Evolutionary conservation across 2,329 filamentous ascomycete species (phyloP), one percentile per base, ranked within the genome.

Genomic region (Blumeriella jaapii): DNA sequence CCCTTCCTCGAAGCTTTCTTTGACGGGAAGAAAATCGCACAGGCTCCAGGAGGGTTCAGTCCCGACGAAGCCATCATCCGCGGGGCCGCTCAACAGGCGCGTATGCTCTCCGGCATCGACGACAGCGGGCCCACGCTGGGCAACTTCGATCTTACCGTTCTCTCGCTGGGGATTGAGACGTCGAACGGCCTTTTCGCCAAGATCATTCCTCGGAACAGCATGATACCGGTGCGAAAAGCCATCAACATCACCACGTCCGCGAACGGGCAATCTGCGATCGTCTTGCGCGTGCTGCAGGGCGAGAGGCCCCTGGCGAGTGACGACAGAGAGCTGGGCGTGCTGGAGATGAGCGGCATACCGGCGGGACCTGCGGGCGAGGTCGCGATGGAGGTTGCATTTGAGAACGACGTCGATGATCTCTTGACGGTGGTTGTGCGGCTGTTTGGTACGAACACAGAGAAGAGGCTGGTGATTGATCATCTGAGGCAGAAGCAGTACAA

Each of bases 221-320:
- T 46, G 2, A 13, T 41, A 15, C 43, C 41, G 14, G 36, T 11
- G 2, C 9, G 29, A 6, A 43, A 36, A 23, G 2, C 6, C 3
- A 8, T 35, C 3, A 40, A 20, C n/a, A 16, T 40, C 7, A 32
- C 32, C 42, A 80, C 74, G 6, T 65, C 71, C 15, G 61, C 61
- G 18, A 55, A 60, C 36, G 51, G 54, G 54, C 69, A 74, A 53
- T 64, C 65, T 40, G 75, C 71, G 22, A 71, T 78, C 8, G 69
- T 76, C 51, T 78, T 80, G 60, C 71, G 70, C 14, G 69, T 78
- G 12, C 79, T 61, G 63, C 74, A 80, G 62, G 76, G 77, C 58
- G 75, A 81, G 60, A 71, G 78, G 57, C 73, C 74, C 37, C 76
- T 80, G 60, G 81, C 77, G 55, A 71, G 74, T 48, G 73, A 80